phyloP scores from a whole-genome alignment of 768 basidiomycete genomes.

The Neoboletus brunneissimus region DNA sequence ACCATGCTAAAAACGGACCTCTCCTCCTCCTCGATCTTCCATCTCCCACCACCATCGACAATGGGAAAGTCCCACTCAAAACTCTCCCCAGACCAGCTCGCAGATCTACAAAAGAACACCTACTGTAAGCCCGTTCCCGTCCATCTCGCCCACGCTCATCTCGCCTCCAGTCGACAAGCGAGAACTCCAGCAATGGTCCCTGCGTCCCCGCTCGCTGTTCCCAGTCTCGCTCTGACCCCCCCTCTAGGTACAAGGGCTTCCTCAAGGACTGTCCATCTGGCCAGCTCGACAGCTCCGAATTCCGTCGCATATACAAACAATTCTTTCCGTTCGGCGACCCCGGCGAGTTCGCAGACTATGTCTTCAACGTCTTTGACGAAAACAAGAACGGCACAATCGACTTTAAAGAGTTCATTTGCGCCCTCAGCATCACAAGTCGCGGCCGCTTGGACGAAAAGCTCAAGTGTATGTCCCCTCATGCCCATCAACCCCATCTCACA shows the following conservation, averaged over 20 bases:
- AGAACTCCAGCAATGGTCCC: constrained; percentile 91
- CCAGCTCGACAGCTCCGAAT: constrained; percentile 92
- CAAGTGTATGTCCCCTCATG: constrained; percentile 65
- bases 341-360: constrained; percentile 93
- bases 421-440: constrained; percentile 90
- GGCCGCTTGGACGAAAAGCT: constrained; percentile 97
- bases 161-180: constrained; percentile 82
- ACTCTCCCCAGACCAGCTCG: constrained; percentile 88
- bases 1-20: constrained; percentile 33
- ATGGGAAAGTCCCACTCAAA: constrained; percentile 99
- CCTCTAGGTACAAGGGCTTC: constrained; percentile 94
- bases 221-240: constrained; percentile 8
- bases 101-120: constrained; percentile 95
- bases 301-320: constrained; percentile 97
- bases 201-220: constrained; percentile 6
- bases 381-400: constrained; percentile 97
- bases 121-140: constrained; percentile 64
- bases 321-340: constrained; percentile 99
- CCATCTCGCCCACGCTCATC: constrained; percentile 18
- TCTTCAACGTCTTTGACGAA: constrained; percentile 96
- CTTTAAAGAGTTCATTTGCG: constrained; percentile 99
- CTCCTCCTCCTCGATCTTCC: constrained; percentile 1
- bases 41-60: constrained; percentile 30
- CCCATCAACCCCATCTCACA: constrained; percentile 14
- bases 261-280: constrained; percentile 98